Evolutionary conservation across 805 yeast genomes (phyloP).

Genomic region (Komagataella mondaviorum): DNA sequence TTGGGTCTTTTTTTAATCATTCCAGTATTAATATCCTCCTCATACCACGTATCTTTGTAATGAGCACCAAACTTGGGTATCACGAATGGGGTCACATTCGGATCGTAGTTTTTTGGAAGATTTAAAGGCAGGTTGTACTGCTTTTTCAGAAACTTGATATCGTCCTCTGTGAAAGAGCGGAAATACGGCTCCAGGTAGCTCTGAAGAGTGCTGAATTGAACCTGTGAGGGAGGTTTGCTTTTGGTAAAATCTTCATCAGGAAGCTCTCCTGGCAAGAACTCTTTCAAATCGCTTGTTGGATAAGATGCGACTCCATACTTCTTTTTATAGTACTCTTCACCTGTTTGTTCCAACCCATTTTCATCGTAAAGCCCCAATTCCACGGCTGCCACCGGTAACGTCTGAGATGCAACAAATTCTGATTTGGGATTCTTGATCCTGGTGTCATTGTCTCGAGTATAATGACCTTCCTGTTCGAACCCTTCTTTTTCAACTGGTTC

Average conservation of each 20-base stretch:
- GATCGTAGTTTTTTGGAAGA: slow-evolving; percentile 40
- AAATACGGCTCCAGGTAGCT: slow-evolving; percentile 78
- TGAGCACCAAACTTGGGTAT: slow-evolving; percentile 80
- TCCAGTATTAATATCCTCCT: slow-evolving; percentile 45
- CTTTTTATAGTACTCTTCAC: slow-evolving; percentile 58
- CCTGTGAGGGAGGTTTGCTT: slow-evolving; percentile 79
- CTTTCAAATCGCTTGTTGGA: slow-evolving; percentile 66
- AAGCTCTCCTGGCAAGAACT: slow-evolving; percentile 72
- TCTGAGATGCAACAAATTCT: slow-evolving; percentile 60
- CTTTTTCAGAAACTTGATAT: slow-evolving; percentile 56
- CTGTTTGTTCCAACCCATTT: slow-evolving; percentile 49
- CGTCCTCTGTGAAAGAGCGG: slow-evolving; percentile 69
- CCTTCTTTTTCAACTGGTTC: slow-evolving; percentile 7
- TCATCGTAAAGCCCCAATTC: slow-evolving; percentile 57
- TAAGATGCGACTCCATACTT: slow-evolving; percentile 85
- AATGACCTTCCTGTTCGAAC: slow-evolving; percentile 21
- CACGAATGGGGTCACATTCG: slow-evolving; percentile 53
- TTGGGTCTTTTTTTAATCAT: slow-evolving; percentile 2
- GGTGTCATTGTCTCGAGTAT: slow-evolving; percentile 42
- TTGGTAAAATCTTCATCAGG: slow-evolving; percentile 82
- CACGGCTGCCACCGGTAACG: slow-evolving; percentile 51
- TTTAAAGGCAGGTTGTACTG: slow-evolving; percentile 42
- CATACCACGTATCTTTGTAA: slow-evolving; percentile 77
- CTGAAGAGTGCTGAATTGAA: slow-evolving; percentile 80
- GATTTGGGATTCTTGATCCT: slow-evolving; percentile 57